A percentile compares a stretch with the other conserved stretches of the same genome.
Conservation (phyloP, 2,329 filamentous ascomycete genomes). For the Beauveria scarabaeidicola region DNA sequence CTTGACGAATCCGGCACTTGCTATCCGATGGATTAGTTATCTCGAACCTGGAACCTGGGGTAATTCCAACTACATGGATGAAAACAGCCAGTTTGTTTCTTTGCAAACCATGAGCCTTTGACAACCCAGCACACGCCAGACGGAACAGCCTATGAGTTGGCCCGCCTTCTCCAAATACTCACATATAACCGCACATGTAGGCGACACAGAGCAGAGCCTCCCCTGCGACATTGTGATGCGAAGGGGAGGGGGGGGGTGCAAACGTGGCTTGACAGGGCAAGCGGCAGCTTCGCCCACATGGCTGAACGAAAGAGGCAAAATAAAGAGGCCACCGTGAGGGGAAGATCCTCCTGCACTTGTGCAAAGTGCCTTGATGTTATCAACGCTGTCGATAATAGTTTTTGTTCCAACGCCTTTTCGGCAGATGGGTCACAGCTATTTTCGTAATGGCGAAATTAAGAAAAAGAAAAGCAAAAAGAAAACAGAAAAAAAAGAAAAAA, state of each 20-base stretch:
- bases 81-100: not conserved
- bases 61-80: not conserved
- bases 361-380: not conserved
- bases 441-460: not conserved
- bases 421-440: too few species aligned
- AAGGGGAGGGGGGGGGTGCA: not conserved
- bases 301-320: not conserved
- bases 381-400: not conserved
- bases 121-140: not conserved
- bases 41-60: not conserved
- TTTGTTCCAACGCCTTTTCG: too few species aligned
- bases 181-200: not conserved
- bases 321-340: not conserved
- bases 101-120: too few species aligned
- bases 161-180: not conserved
- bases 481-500: not conserved
- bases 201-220: not conserved
- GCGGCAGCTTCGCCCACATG: not conserved
- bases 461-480: not conserved
- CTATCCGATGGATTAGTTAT: not conserved
- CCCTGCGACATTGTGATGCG: not conserved
- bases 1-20: not conserved
- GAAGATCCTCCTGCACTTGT: not conserved
- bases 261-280: not conserved
- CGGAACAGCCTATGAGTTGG: too few species aligned